Conservation (phyloP, 2,329 filamentous ascomycete species). For the Ambrosiella xylebori region DNA sequence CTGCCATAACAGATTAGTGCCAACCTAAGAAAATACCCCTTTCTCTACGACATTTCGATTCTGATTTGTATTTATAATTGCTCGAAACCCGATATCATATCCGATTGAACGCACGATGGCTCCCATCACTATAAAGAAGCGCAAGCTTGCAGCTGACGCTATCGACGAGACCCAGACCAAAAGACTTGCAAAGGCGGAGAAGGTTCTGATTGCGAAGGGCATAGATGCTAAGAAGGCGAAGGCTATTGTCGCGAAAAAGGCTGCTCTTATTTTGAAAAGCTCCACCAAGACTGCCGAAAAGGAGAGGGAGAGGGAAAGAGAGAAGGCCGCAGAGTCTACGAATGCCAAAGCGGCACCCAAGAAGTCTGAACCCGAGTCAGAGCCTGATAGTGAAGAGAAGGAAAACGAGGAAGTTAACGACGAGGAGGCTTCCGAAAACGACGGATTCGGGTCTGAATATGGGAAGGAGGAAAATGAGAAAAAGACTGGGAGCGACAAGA, state of each 20-base stretch:
- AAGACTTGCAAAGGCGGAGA: conserved; percentile 11
- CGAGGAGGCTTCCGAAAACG: neutral
- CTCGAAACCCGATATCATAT: neutral
- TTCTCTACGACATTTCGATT: neutral
- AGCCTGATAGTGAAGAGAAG: neutral
- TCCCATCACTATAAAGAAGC: conserved; percentile 7
- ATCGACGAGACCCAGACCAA: conserved; percentile 6
- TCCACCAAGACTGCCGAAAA: neutral
- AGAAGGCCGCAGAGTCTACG: conserved; percentile 4
- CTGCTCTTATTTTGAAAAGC: neutral
- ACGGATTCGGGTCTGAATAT: neutral
- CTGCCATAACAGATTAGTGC: no score
- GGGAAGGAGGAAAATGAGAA: conserved; percentile 2
- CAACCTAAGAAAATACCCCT: no score
- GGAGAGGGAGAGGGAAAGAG: neutral
- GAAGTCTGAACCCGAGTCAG: neutral
- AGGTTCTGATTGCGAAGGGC: conserved; percentile 2
- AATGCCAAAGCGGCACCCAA: neutral
- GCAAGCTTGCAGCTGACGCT: conserved; percentile 10
- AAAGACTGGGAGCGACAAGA: neutral
- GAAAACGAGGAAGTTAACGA: neutral
- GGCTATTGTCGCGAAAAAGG: neutral
- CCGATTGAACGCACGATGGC: conserved; percentile 1
- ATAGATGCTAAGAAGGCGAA: conserved; percentile 3
- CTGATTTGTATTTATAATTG: no score